Base-by-base conservation (phyloP, 129 eudicot species). In the Solidago caesia region DNA sequence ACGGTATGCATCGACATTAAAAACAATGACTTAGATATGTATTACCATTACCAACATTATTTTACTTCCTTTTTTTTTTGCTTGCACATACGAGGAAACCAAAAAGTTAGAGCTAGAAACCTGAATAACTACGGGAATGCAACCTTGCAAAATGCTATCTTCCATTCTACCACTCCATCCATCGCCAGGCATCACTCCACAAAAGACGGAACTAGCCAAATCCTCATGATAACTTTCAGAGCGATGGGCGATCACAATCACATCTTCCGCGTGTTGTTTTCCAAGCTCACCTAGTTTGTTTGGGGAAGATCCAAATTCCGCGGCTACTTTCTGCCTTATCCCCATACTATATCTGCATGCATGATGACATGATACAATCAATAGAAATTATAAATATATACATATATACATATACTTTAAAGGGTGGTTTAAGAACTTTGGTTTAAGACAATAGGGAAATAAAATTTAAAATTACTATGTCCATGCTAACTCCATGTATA, bases 131-230 rank as follows among this genome's bases (percentile, higher is more conserved):
- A 94, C 98, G 21, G 98, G 98, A 77, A 90, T 88, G 88, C 98
- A 94, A 55, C 98, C 98, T 70, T 94, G 98, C 63, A 86, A 82
- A 79, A 94, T 84, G 76, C 98, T 88, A 71, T 94, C 98, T 85
- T 94, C 98, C 96, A 94, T 88, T 74, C 98, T 84, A 65, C 98
- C 98, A 71, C 98, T 94, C 98, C 98, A 94, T 53, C 98, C 98
- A 71, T 94, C 98, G 51, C 98, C 98, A 52, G 98, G 98, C 91
- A 94, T 83, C 65, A 88, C 98, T 80, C 98, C 98, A 81, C 98
- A 94, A 58, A 94, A 94, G 21, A 85, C 62, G 5, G 98, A 94
- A 76, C 79, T 88, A 2, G 98, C 98, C 74, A 94, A 59, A 72
- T 80, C 91, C 45, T 84, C 87, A 4, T 87, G 82, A 75, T 94